Percentiles rank a stretch among this genome's conserved stretches.
phyloP scores from a whole-genome alignment of 495 filamentous ascomycete genomes.

The Penicillium robsamsonii region DNA sequence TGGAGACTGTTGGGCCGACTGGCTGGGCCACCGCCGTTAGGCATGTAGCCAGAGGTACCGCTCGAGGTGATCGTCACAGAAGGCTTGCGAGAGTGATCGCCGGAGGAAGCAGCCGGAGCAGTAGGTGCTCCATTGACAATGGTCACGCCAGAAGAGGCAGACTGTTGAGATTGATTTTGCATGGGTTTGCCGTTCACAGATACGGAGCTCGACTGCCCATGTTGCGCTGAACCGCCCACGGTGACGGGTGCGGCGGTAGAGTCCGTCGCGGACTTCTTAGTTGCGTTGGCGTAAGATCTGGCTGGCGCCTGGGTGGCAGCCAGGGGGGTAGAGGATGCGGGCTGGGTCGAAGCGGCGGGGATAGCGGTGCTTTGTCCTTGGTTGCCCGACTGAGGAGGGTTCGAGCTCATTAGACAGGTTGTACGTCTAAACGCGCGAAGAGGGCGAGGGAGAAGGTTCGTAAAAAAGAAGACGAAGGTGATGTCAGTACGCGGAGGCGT shows the following conservation, averaged over 20 bases:
- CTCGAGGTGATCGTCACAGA: constrained; percentile 85
- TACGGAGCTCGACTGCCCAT: constrained; percentile 77
- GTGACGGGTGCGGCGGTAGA: constrained; percentile 60
- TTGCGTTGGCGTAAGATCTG: constrained; percentile 68
- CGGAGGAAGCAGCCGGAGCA: constrained; percentile 52
- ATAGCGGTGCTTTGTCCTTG: constrained; percentile 54
- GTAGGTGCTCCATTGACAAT: constrained; percentile 64
- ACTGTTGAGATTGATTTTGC: constrained; percentile 39
- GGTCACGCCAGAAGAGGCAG: constrained; percentile 56
- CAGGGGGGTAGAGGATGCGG: constrained; percentile 52
- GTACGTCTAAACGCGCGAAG: constrained; percentile 32
- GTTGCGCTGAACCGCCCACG: constrained; percentile 70
- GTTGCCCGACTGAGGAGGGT: constrained; percentile 47
- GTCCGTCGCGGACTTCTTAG: constrained; percentile 79
- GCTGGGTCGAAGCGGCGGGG: constrained; percentile 39
- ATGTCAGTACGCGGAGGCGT: constrained; percentile 35
- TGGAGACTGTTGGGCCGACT: constrained; percentile 62
- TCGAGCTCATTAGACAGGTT: constrained; percentile 53
- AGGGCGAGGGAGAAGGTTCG: constrained; percentile 14
- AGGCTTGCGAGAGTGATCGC: constrained; percentile 76
- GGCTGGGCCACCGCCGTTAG: constrained; percentile 73
- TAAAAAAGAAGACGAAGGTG: constrained; percentile 21
- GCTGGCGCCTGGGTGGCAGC: constrained; percentile 53
- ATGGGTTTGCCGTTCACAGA: constrained; percentile 84
- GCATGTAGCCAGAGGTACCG: constrained; percentile 67